These are phyloP conservation scores for Ustilago tritici DNA, from an alignment of 1,284 basidiomycete species.

Conservation along the genomic window DNA sequence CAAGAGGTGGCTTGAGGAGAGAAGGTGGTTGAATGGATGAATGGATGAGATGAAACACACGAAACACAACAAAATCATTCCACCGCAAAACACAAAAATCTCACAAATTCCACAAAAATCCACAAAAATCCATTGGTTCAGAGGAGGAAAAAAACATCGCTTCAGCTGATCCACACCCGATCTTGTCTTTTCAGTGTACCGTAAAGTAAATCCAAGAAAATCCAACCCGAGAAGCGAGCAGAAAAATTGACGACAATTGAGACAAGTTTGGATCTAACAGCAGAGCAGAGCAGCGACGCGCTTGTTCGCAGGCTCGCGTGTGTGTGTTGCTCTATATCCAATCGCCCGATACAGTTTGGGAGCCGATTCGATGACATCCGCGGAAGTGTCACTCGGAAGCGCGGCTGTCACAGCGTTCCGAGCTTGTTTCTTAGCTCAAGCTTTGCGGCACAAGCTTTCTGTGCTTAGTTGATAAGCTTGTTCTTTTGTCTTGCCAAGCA, in stretches of 20 bases:
- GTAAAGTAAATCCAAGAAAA: too few relatives aligned
- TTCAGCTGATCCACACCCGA: constrained; percentile 5
- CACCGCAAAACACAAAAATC: too few relatives aligned
- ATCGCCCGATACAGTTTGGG: too few relatives aligned
- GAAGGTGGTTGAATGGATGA: background rate
- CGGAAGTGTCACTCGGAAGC: too few relatives aligned
- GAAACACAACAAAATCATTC: constrained; percentile 3
- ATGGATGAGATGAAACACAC: background rate
- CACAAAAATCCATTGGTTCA: too few relatives aligned
- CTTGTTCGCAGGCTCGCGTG: background rate
- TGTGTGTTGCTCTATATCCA: background rate
- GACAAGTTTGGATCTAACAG: background rate
- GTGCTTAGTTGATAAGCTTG: background rate
- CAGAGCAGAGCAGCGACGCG: constrained; percentile 4
- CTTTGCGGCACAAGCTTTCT: background rate
- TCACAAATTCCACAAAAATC: background rate
- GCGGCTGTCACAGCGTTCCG: background rate
- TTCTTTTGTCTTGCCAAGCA: background rate
- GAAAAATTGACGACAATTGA: constrained; percentile 1
- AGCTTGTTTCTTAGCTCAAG: background rate
- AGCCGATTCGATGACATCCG: background rate
- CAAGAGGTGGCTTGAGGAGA: background rate
- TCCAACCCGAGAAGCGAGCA: background rate
- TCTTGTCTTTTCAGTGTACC: background rate
- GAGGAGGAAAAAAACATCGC: too few relatives aligned